These are phyloP conservation scores for Neurospora sp. DNA, from an alignment of 495 filamentous ascomycete species.

Conservation along the genomic window DNA sequence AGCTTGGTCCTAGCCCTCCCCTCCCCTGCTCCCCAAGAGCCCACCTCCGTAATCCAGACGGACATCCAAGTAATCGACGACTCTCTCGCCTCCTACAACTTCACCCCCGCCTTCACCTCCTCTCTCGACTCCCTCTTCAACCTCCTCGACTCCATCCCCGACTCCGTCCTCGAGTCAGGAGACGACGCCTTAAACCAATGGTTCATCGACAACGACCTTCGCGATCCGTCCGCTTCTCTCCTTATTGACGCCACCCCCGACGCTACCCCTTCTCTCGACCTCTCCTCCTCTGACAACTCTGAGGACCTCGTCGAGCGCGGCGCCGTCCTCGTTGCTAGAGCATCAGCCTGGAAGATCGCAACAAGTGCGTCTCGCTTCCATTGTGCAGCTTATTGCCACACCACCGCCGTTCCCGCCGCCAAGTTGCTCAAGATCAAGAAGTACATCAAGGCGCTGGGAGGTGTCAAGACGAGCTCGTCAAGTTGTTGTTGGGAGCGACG, in stretches of 20 bases:
- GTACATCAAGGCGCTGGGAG: slow-evolving; percentile 15
- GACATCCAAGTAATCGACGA: slow-evolving; percentile 3
- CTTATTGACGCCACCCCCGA: neutral
- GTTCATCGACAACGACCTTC: slow-evolving; percentile 8
- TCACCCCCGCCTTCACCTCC: slow-evolving; percentile 7
- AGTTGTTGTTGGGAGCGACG: slow-evolving; percentile 12
- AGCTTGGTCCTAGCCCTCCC: slow-evolving; percentile 5
- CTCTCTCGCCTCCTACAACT: slow-evolving; percentile 3
- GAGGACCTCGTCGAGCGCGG: neutral
- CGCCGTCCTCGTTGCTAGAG: neutral
- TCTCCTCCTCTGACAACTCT: too few species aligned
- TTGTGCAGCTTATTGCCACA: slow-evolving; percentile 8
- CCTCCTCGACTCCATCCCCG: slow-evolving; percentile 10
- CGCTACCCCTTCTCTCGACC: too few species aligned
- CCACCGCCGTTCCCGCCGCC: slow-evolving; percentile 10
- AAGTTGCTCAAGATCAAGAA: slow-evolving; percentile 12
- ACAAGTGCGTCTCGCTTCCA: slow-evolving; percentile 9
- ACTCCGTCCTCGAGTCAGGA: slow-evolving; percentile 10
- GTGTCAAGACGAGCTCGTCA: slow-evolving; percentile 9
- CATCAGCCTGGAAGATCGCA: slow-evolving; percentile 8
- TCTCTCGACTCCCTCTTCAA: slow-evolving; percentile 6
- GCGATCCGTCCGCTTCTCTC: neutral
- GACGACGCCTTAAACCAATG: slow-evolving; percentile 11
- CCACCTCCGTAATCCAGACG: neutral
- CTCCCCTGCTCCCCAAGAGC: neutral